Evolutionary conservation across 257 asterid species (phyloP), one percentile per base, ranked within the genome.

Genomic region (Handroanthus guayacan): DNA sequence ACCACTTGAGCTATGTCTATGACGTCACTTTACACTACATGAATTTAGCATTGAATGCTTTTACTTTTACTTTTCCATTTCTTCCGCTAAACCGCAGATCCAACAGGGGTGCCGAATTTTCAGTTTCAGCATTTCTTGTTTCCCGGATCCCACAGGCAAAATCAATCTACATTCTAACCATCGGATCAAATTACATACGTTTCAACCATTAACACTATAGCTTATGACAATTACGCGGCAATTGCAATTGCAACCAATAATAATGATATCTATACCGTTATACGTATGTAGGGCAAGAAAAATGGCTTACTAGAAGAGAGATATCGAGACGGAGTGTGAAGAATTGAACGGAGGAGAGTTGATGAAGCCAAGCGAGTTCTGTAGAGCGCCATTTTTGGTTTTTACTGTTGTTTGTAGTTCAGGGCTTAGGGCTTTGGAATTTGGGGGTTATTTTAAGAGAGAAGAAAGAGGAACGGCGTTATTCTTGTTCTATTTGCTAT

Each of bases 321-420:
- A 66, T 79, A 41, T 12, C 86, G 85, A 3, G 83, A 76, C 14
- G 79, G 60, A 66, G 81, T 37, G 45, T 6, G 80, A 52, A 69
- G 72, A 77, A 67, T 1, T 6, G 89, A 79, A 48, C 86, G 89
- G 38, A 82, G 51, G 67, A 84, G 75, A 74, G 77, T 45, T 43
- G 80, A 41, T 69, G 86, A 82, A 44, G 69, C 74, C 17, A 48
- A 37, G 52, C 86, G 83, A 65, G 76, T 69, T 77, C 89, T 77
- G 68, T 39, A 79, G 34, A 85, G 77, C 41, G 86, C 88, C 88
- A 85, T 85, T 65, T 43, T 54, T 5, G 57, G 1, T 70, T 17
- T 17, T 9, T 31, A 45, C 68, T 51, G 52, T 45, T 66, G 63
- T 54, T 54, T 54, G 61, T 69, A 43, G 78, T n/a, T 51, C 39